Evolutionary conservation across 345 rosid species (phyloP).

Genomic region (Bruguiera sexangula): DNA sequence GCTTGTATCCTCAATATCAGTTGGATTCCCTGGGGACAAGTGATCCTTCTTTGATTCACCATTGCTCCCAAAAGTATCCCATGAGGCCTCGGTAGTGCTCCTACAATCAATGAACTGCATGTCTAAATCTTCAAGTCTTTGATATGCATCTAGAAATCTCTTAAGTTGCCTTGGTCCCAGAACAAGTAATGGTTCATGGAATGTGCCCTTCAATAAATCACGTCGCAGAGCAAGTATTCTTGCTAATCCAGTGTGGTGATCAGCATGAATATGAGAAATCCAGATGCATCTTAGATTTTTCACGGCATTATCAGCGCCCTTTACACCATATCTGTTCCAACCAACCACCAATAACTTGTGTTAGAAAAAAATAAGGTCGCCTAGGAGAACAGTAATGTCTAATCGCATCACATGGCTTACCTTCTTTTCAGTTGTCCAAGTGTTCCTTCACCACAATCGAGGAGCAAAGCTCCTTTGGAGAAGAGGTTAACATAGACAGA

Average conservation of each 20-base stretch:
- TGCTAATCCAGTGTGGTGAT: slow-evolving; percentile 87
- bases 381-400: not conserved
- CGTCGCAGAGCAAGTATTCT: slow-evolving; percentile 79
- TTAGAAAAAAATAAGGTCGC: not conserved
- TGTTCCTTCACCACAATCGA: slow-evolving; percentile 97
- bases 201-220: slow-evolving; percentile 53
- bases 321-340: slow-evolving; percentile 59
- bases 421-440: slow-evolving; percentile 92
- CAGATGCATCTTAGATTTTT: slow-evolving; percentile 68
- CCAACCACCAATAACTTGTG: not conserved
- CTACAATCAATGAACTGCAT: slow-evolving; percentile 86
- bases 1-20: slow-evolving; percentile 6
- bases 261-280: slow-evolving; percentile 98
- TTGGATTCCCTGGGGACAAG: slow-evolving; percentile 27
- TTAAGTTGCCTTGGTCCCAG: slow-evolving; percentile 76
- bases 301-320: slow-evolving; percentile 68
- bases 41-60: slow-evolving; percentile 22
- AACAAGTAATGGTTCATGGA: slow-evolving; percentile 77
- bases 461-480: slow-evolving; percentile 69
- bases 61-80: slow-evolving; percentile 46
- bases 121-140: slow-evolving; percentile 85
- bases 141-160: slow-evolving; percentile 79
- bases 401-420: slow-evolving; percentile 25
- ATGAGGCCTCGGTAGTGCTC: slow-evolving; percentile 58
- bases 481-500: slow-evolving; percentile 71